Conservation (phyloP, 106 monocot genomes). For the Chionographis japonica region DNA sequence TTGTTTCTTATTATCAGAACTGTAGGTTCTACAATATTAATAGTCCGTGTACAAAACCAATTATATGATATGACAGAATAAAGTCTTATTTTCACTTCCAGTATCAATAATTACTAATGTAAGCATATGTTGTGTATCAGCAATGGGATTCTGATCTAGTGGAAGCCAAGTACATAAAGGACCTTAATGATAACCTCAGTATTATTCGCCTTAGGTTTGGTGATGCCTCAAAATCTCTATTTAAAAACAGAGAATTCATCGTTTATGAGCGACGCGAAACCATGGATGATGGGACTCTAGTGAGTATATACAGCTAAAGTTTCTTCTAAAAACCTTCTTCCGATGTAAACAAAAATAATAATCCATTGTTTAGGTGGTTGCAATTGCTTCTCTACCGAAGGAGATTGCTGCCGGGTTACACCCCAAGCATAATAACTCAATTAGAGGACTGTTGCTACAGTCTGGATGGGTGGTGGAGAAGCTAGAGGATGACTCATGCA, state of each 20-base stretch:
- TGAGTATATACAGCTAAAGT: slow-evolving; percentile 14
- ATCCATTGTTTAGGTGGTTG: slow-evolving; percentile 55
- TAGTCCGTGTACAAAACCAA: too few species aligned
- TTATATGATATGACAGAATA: too few species aligned
- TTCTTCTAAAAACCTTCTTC: neutral
- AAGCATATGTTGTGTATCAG: slow-evolving; percentile 13
- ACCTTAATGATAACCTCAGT: slow-evolving; percentile 59
- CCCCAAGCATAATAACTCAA: slow-evolving; percentile 53
- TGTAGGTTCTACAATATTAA: too few species aligned
- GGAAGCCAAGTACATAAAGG: slow-evolving; percentile 78
- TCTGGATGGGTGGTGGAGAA: slow-evolving; percentile 96
- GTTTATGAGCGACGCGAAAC: slow-evolving; percentile 83
- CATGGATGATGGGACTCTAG: slow-evolving; percentile 87
- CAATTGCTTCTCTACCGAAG: slow-evolving; percentile 85
- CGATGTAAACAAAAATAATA: neutral
- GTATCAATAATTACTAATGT: too few species aligned
- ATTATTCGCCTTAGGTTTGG: slow-evolving; percentile 77
- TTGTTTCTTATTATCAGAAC: too few species aligned
- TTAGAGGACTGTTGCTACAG: slow-evolving; percentile 69
- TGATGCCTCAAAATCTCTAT: slow-evolving; percentile 54
- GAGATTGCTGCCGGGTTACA: slow-evolving; percentile 80
- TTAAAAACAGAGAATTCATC: slow-evolving; percentile 82
- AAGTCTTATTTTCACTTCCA: too few species aligned
- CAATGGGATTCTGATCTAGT: slow-evolving; percentile 84
- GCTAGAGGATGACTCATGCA: slow-evolving; percentile 61